These are phyloP conservation scores for Pseudogymnoascus sp. DNA, from an alignment of 2,329 filamentous ascomycete species.

Conservation along the genomic window DNA sequence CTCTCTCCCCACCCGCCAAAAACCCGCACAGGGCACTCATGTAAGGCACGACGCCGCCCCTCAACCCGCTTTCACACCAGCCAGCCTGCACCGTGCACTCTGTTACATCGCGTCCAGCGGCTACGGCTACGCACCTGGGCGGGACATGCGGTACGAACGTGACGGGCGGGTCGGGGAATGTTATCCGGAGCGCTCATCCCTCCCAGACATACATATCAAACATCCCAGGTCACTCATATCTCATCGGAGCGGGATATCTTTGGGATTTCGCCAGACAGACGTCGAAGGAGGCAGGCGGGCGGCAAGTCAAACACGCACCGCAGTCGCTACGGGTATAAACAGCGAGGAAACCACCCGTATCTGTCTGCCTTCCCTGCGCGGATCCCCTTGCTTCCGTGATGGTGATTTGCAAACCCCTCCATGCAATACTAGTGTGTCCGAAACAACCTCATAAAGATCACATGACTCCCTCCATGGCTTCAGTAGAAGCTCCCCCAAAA, in stretches of 20 bases:
- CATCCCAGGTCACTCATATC: background rate
- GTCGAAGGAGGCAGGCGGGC: background rate
- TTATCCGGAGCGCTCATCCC: background rate
- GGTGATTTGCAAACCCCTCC: background rate
- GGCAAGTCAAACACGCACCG: background rate
- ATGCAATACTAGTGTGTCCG: background rate
- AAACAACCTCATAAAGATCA: background rate
- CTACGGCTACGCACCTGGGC: background rate
- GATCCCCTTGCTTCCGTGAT: background rate
- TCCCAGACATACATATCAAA: background rate
- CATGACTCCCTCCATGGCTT: background rate
- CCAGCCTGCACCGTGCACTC: background rate
- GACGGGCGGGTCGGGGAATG: background rate
- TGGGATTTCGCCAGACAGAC: background rate
- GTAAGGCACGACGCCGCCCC: background rate
- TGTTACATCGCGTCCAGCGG: slow-evolving; percentile 5
- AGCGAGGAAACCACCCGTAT: background rate
- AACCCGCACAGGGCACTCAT: background rate
- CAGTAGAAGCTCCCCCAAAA: background rate
- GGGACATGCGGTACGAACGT: slow-evolving; percentile 3
- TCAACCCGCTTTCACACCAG: background rate
- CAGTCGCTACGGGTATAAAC: background rate
- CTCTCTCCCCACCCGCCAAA: background rate
- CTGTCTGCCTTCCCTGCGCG: background rate
- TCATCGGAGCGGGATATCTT: background rate